A percentile compares a stretch with the other conserved stretches of the same genome.
Evolutionary conservation across 1,284 basidiomycete species (phyloP).

Genomic region (Leccinum laetum): DNA sequence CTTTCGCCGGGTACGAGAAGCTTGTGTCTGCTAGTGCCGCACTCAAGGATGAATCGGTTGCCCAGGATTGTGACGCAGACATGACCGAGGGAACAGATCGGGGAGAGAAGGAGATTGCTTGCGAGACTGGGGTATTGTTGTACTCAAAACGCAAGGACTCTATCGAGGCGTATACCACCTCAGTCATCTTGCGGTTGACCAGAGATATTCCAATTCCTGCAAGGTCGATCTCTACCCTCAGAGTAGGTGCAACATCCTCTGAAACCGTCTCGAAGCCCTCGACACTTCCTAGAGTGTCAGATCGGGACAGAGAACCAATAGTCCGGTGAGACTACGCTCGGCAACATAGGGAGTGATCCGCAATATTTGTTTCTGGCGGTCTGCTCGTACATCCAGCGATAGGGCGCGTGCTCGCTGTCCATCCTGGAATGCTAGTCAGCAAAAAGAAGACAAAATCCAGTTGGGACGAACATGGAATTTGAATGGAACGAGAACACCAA

Average conservation of each 20-base stretch:
- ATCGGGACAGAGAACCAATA: slow-evolving; percentile 49
- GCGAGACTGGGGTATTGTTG: too few relatives aligned
- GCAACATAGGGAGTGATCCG: slow-evolving; percentile 89
- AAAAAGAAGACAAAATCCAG: slow-evolving; percentile 1
- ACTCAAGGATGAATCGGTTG: background rate
- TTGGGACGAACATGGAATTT: slow-evolving; percentile 68
- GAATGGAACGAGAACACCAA: slow-evolving; percentile 92
- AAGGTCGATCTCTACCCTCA: slow-evolving; percentile 47
- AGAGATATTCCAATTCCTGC: slow-evolving; percentile 5
- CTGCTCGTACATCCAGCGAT: slow-evolving; percentile 93
- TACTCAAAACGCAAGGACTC: too few relatives aligned
- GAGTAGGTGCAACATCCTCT: slow-evolving; percentile 69
- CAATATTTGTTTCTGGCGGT: slow-evolving; percentile 85
- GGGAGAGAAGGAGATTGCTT: slow-evolving; percentile 44
- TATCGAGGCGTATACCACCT: too few relatives aligned
- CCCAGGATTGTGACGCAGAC: slow-evolving; percentile 14
- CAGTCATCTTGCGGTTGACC: too few relatives aligned
- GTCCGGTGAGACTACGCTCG: slow-evolving; percentile 75
- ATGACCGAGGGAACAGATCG: slow-evolving; percentile 39
- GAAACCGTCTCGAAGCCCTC: slow-evolving; percentile 91
- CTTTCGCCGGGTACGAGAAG: slow-evolving; percentile 14
- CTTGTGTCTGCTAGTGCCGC: background rate
- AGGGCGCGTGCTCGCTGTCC: slow-evolving; percentile 60
- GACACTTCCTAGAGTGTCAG: slow-evolving; percentile 70
- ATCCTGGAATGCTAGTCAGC: slow-evolving; percentile 37